Percentiles rank a stretch among this genome's conserved stretches.
phyloP scores from a whole-genome alignment of 2,329 filamentous ascomycete genomes.

The Xylariaceae sp. region DNA sequence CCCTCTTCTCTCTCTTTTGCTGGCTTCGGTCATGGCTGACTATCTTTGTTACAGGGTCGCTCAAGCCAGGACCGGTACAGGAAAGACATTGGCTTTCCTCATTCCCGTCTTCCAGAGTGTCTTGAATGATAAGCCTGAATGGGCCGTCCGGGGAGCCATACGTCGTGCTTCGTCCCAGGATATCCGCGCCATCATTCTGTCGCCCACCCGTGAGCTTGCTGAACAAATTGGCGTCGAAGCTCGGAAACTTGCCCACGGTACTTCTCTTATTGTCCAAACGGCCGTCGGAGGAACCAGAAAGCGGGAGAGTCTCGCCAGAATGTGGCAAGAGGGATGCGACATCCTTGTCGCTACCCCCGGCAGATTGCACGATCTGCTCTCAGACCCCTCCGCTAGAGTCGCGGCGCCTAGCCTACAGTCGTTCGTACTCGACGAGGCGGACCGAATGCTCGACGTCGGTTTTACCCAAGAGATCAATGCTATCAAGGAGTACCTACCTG shows the following conservation, averaged over 20 bases:
- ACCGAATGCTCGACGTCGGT: slow-evolving; percentile 96
- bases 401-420: slow-evolving; percentile 78
- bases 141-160: slow-evolving; percentile 44
- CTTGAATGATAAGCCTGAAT: slow-evolving; percentile 54
- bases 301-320: slow-evolving; percentile 56
- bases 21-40: slow-evolving; percentile 22
- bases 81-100: slow-evolving; percentile 92
- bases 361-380: slow-evolving; percentile 74
- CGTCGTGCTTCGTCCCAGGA: slow-evolving; percentile 40
- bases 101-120: slow-evolving; percentile 80
- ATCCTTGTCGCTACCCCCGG: slow-evolving; percentile 88
- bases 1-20: background rate
- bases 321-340: slow-evolving; percentile 74
- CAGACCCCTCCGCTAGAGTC: slow-evolving; percentile 58
- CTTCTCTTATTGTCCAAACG: slow-evolving; percentile 60
- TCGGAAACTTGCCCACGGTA: slow-evolving; percentile 56
- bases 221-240: slow-evolving; percentile 80
- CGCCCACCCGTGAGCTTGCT: slow-evolving; percentile 74
- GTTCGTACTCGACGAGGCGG: slow-evolving; percentile 92
- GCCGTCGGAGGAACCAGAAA: slow-evolving; percentile 94
- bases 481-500: slow-evolving; percentile 60
- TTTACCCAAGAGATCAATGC: slow-evolving; percentile 61
- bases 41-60: slow-evolving; percentile 55
- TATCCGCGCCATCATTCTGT: slow-evolving; percentile 66
- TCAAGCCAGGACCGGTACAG: slow-evolving; percentile 94